These are phyloP conservation scores for Meyerozyma athensensis DNA, from an alignment of 1,139 yeast genomes.

Conservation along the genomic window DNA sequence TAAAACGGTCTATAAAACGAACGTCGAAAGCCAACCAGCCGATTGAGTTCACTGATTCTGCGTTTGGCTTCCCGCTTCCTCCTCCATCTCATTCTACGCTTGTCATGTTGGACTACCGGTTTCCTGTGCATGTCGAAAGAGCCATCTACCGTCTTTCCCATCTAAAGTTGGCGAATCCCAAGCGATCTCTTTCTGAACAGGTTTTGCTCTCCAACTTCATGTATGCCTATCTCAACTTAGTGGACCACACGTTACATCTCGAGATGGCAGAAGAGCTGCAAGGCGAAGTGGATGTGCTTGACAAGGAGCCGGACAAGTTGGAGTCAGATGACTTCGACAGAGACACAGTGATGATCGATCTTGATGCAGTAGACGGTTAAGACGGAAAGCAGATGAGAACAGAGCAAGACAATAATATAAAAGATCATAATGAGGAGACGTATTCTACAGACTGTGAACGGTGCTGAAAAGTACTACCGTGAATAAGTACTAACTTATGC, in stretches of 20 bases:
- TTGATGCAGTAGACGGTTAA: not conserved
- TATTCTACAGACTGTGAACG: too few species aligned
- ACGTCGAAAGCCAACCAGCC: conserved; percentile 60
- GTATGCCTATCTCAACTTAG: conserved; percentile 93
- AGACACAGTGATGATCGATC: not conserved
- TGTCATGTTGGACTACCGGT: conserved; percentile 76
- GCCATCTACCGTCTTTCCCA: conserved; percentile 92
- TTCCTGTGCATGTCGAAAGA: conserved; percentile 92
- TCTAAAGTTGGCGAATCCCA: conserved; percentile 88
- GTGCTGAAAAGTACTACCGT: too few species aligned
- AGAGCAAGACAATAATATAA: not conserved
- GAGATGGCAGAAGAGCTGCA: conserved; percentile 24
- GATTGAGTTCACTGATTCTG: conserved; percentile 71
- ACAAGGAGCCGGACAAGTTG: not conserved
- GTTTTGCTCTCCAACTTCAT: conserved; percentile 90
- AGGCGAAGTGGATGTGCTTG: not conserved
- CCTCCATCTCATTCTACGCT: conserved; percentile 72
- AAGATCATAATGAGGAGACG: too few species aligned
- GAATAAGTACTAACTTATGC: too few species aligned
- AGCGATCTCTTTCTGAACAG: conserved; percentile 85
- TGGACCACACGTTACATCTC: conserved; percentile 78
- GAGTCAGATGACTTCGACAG: not conserved
- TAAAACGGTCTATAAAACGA: conserved; percentile 40
- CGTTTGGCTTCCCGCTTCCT: conserved; percentile 82
- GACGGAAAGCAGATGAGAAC: not conserved